These are phyloP conservation scores for Cladophialophora bantiana DNA, from an alignment of 2,329 filamentous ascomycete species.

Conservation along the genomic window DNA sequence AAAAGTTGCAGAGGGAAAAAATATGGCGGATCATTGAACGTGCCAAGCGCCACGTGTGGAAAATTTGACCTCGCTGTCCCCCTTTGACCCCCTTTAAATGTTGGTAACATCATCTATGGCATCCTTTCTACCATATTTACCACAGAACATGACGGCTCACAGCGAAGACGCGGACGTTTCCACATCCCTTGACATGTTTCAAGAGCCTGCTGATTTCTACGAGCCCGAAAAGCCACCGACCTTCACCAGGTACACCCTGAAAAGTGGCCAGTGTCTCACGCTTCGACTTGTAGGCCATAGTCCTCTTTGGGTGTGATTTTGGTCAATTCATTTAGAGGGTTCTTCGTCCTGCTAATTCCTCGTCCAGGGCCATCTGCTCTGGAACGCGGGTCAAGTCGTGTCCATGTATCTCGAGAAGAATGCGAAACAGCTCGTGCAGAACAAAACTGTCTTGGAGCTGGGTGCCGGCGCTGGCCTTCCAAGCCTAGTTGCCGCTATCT, in stretches of 20 bases:
- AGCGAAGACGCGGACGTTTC: conserved; percentile 43
- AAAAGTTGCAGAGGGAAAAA: neutral
- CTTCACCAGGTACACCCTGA: conserved; percentile 72
- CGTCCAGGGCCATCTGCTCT: conserved; percentile 77
- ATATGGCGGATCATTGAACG: neutral
- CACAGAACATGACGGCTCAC: neutral
- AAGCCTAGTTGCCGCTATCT: conserved; percentile 75
- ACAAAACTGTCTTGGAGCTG: conserved; percentile 80
- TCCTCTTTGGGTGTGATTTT: conserved; percentile 74
- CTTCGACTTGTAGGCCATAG: conserved; percentile 85
- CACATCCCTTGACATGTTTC: conserved; percentile 67
- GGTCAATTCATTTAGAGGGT: conserved; percentile 3
- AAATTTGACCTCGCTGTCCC: neutral
- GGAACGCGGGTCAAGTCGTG: conserved; percentile 85
- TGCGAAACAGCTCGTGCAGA: conserved; percentile 65
- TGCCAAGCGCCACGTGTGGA: neutral
- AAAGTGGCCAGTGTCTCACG: conserved; percentile 68
- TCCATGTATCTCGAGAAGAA: conserved; percentile 78
- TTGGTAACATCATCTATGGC: too few species aligned
- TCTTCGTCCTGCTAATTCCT: conserved; percentile 37
- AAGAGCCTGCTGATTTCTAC: conserved; percentile 82
- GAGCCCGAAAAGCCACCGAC: conserved; percentile 78
- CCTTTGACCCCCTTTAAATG: too few species aligned
- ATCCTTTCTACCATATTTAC: neutral
- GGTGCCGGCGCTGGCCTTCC: conserved; percentile 88